A percentile compares a stretch with the other conserved stretches of the same genome.
Conservation (phyloP, 2,329 filamentous ascomycete species). For the Zymoseptoria ardabiliae region DNA sequence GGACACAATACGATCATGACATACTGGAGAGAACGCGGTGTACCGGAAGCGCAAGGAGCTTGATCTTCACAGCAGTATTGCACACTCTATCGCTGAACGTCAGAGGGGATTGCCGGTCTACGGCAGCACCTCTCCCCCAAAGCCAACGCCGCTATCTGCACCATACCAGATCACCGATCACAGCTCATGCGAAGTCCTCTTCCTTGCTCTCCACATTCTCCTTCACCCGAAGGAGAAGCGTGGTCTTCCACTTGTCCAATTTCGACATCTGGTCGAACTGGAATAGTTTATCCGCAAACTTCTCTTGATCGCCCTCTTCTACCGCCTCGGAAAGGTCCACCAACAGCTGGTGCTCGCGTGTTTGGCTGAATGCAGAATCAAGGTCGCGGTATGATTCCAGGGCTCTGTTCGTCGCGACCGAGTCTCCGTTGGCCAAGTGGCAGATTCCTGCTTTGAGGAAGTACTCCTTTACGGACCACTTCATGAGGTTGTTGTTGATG, state of each 20-base stretch:
- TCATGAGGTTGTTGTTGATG: slow-evolving; percentile 86
- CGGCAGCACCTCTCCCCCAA: background rate
- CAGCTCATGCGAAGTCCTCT: slow-evolving; percentile 57
- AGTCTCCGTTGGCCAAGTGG: slow-evolving; percentile 68
- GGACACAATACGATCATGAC: background rate
- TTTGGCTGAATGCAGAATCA: slow-evolving; percentile 67
- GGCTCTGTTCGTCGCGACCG: slow-evolving; percentile 70
- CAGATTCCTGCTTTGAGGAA: slow-evolving; percentile 91
- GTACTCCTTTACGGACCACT: slow-evolving; percentile 91
- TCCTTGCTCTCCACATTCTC: slow-evolving; percentile 65
- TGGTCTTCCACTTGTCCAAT: slow-evolving; percentile 96
- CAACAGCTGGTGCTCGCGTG: slow-evolving; percentile 75
- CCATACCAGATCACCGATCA: background rate
- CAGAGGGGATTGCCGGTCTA: background rate
- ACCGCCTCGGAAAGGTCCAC: slow-evolving; percentile 68
- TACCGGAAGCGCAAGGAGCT: background rate
- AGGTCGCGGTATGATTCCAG: slow-evolving; percentile 75
- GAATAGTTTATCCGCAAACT: slow-evolving; percentile 78
- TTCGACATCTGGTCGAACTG: slow-evolving; percentile 89
- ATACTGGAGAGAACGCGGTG: background rate
- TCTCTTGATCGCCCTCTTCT: slow-evolving; percentile 70
- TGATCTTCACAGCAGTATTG: background rate
- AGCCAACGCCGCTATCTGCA: background rate
- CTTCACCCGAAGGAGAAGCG: slow-evolving; percentile 75
- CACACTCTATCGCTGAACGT: background rate